Evolutionary conservation across 23 red algal genomes (phyloP), one percentile per base, ranked within the genome.

Genomic region (Gracilaria vermiculophylla): DNA sequence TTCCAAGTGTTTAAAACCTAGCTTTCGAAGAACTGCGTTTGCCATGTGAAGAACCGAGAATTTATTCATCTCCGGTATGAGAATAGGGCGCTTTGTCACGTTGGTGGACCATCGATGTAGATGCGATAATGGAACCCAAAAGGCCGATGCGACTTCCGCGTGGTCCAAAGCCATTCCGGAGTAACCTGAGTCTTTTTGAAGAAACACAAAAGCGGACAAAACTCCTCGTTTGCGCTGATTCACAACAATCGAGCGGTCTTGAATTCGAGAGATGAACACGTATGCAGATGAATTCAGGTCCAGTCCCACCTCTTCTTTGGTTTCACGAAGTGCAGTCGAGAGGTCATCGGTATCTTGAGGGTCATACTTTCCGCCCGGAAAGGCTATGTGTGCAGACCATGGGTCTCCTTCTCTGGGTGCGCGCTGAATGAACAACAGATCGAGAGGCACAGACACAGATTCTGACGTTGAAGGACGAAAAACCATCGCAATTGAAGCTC

Each of bases 311-410:
- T 97, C 95, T 65, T 97, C 95, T 23, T 71, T 57, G 15, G 95
- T 90, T 87, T 97, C 95, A 62, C 95, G 82, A 27, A 93, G 47
- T 19, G 95, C 95, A 19, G 82, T 74, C n/a, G 78, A 48, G 25
- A 90, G 31, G 69, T 97, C 95, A 73, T n/a, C 49, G 7, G 43
- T 73, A 72, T 92, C 95, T 31, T 55, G 36, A 8, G 23, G 29
- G 39, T 95, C 90, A 15, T 37, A 73, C 8, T 65, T 61, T 15
- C 95, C 95, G 31, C 95, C 95, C 5, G 95, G 95, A 81, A 97
- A 93, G 8, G 89, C 95, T 24, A 97, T 53, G 69, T 97, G 95
- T 0, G 75, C 95, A 41, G 86, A 91, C 95, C 95, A 97, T 36
- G 95, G 89, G 80, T 97, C 95, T 32, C 76, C 78, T n/a, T 33